phyloP scores from a whole-genome alignment of 345 rosid species.

The Clarkia xantiana region DNA sequence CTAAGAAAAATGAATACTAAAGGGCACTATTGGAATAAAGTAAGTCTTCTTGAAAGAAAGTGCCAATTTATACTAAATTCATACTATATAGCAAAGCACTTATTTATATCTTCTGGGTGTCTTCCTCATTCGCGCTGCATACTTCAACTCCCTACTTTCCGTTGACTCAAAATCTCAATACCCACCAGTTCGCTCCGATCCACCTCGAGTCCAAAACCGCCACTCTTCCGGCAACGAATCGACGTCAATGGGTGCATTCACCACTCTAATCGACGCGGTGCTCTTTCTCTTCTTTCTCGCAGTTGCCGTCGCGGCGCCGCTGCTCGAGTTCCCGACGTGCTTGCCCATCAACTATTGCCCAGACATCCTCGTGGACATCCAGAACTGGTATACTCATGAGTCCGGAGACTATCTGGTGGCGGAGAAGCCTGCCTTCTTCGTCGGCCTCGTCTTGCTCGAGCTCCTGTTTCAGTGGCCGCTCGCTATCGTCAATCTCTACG shows the following conservation, averaged over 20 bases:
- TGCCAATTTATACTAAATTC: no score
- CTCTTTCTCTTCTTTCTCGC: constrained; percentile 41
- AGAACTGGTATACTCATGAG: constrained; percentile 20
- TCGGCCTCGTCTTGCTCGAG: constrained; percentile 52
- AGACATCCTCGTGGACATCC: constrained; percentile 31
- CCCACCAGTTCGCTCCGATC: no score
- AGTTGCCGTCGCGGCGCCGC: constrained; percentile 35
- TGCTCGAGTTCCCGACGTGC: constrained; percentile 41
- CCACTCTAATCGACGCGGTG: constrained; percentile 33
- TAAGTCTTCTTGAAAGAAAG: no score
- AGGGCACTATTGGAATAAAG: no score
- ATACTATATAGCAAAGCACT: no score
- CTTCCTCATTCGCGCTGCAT: no score
- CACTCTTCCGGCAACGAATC: no score
- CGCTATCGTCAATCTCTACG: constrained; percentile 37
- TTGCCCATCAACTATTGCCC: constrained; percentile 41
- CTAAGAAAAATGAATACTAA: no score
- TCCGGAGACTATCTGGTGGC: constrained; percentile 40
- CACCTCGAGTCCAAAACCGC: no score
- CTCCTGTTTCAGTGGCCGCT: constrained; percentile 70
- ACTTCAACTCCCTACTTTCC: no score
- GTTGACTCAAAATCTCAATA: no score
- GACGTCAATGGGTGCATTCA: constrained; percentile 30
- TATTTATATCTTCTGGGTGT: no score
- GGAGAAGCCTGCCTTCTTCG: constrained; percentile 67